phyloP scores from a whole-genome alignment of 495 filamentous ascomycete species.

The Articulospora tetracladia region DNA sequence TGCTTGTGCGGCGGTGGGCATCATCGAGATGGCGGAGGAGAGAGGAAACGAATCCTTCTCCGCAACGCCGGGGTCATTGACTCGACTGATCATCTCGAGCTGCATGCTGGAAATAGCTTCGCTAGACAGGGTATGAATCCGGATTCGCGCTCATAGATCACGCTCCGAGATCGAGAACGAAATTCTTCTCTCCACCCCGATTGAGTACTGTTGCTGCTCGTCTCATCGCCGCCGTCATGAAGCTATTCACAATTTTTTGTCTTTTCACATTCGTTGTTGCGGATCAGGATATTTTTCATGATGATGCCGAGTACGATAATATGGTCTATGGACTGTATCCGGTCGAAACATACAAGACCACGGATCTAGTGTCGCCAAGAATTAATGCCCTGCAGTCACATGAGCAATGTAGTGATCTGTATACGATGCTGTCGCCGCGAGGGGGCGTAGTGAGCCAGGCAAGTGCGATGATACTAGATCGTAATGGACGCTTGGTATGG shows the following conservation, averaged over 20 bases:
- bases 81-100: neutral
- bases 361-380: constrained; percentile 32
- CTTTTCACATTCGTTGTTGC: neutral
- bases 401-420: constrained; percentile 32
- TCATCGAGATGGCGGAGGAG: neutral
- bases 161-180: neutral
- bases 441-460: constrained; percentile 33
- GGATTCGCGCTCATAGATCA: neutral
- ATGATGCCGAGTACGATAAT: constrained; percentile 30
- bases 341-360: constrained; percentile 36
- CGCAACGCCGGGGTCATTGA: neutral
- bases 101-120: neutral
- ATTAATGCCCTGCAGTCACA: constrained; percentile 34
- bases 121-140: neutral
- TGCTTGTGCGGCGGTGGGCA: neutral
- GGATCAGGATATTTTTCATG: constrained; percentile 2
- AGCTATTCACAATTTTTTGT: neutral
- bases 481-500: constrained; percentile 41
- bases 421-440: constrained; percentile 40
- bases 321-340: constrained; percentile 37
- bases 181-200: neutral
- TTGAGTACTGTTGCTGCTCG: neutral
- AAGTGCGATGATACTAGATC: constrained; percentile 42
- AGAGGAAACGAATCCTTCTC: neutral
- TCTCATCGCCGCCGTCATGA: neutral